A percentile compares a stretch with the other conserved stretches of the same genome.
Conservation (phyloP, 306 rosid species). For the Dalbergia oliveri region DNA sequence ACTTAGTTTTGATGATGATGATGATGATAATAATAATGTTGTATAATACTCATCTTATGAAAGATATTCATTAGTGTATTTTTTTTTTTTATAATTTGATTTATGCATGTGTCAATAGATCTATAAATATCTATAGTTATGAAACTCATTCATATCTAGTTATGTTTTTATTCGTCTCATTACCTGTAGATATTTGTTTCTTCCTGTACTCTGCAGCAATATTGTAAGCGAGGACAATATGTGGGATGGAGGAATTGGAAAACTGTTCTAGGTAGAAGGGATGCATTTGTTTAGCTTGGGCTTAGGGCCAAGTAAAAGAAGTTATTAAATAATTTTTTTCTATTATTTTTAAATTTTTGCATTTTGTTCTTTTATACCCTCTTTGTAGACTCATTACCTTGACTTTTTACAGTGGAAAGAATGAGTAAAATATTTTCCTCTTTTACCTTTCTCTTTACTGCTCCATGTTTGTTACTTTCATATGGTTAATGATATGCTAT, state of each 20-base stretch:
- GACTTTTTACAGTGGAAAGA: background rate
- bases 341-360: background rate
- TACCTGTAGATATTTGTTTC: slow-evolving; percentile 7
- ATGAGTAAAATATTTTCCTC: slow-evolving; percentile 8
- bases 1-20: background rate
- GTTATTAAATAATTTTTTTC: background rate
- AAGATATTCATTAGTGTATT: slow-evolving; percentile 1
- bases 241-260: slow-evolving; percentile 19
- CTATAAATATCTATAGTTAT: background rate
- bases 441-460: slow-evolving; percentile 16
- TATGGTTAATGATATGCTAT: background rate
- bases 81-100: slow-evolving; percentile 13
- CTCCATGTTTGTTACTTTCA: background rate
- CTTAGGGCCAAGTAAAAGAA: background rate
- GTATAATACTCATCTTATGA: slow-evolving; percentile 16
- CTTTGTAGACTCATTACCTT: background rate
- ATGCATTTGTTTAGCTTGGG: background rate
- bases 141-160: background rate
- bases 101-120: background rate
- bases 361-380: slow-evolving; percentile 14
- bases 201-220: background rate
- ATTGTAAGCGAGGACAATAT: slow-evolving; percentile 17
- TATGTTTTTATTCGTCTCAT: slow-evolving; percentile 19
- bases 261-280: background rate
- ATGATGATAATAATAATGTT: background rate